Percentiles rank a stretch among this genome's conserved stretches.
These are phyloP conservation scores for Uncinocarpus reesii DNA, from an alignment of 2,329 filamentous ascomycete genomes.

Conservation along the genomic window DNA sequence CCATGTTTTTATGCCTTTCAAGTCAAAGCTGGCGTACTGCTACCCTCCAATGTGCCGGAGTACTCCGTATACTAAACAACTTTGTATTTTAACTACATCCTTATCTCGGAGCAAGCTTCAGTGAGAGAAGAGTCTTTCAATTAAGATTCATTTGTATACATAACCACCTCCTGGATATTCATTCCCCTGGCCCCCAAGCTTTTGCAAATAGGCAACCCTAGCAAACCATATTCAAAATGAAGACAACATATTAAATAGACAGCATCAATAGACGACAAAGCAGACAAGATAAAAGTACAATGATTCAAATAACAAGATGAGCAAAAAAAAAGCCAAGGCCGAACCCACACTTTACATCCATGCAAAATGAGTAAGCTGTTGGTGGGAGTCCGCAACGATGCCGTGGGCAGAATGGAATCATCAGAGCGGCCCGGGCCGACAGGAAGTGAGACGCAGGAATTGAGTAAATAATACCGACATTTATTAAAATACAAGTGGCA, in stretches of 20 bases:
- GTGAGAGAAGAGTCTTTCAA: constrained; percentile 4
- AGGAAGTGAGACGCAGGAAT: neutral
- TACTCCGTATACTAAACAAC: too few species aligned
- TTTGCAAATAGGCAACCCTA: neutral
- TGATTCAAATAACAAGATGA: neutral
- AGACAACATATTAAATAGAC: too few species aligned
- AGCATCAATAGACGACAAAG: neutral
- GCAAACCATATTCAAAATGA: neutral
- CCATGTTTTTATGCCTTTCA: neutral
- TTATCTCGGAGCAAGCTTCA: too few species aligned
- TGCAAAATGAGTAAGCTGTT: neutral
- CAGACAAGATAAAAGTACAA: constrained; percentile 1
- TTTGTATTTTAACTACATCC: too few species aligned
- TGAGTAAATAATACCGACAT: neutral
- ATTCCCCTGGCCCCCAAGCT: neutral
- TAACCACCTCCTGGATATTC: neutral
- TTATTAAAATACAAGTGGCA: constrained; percentile 4
- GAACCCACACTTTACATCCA: neutral
- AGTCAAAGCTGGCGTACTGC: too few species aligned
- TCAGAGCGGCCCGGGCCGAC: neutral
- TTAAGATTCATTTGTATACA: constrained; percentile 1
- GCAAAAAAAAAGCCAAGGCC: neutral
- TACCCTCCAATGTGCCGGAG: too few species aligned
- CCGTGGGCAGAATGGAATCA: neutral
- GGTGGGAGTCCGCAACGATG: neutral